A percentile compares a stretch with the other conserved stretches of the same genome.
phyloP scores from a whole-genome alignment of 768 basidiomycete species.

The Leccinellum albellum region DNA sequence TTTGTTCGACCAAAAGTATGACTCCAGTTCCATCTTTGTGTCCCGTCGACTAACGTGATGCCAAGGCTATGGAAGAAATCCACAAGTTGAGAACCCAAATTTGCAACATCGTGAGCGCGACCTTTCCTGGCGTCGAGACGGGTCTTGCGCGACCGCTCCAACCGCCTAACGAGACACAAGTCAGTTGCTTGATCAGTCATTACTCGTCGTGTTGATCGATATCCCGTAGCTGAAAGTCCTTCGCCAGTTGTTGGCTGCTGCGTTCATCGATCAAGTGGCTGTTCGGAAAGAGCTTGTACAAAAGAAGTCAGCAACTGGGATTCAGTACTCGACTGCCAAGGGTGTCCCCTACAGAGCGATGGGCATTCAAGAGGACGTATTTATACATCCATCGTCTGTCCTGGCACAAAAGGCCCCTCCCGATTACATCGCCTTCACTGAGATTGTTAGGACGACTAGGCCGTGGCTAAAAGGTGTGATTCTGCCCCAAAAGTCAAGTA shows the following conservation, averaged over 20 bases:
- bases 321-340: constrained; percentile 69
- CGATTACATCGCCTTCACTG: constrained; percentile 81
- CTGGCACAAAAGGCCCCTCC: constrained; percentile 68
- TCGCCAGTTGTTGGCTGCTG: constrained; percentile 81
- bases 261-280: constrained; percentile 94
- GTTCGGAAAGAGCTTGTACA: constrained; percentile 80
- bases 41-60: not conserved
- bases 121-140: constrained; percentile 62
- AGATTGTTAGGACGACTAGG: constrained; percentile 71
- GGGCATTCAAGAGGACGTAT: constrained; percentile 82
- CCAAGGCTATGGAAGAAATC: constrained; percentile 96
- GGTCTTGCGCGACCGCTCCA: constrained; percentile 60
- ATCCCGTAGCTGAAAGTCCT: constrained; percentile 79
- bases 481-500: not conserved
- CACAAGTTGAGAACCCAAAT: constrained; percentile 93
- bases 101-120: constrained; percentile 74
- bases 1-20: constrained; percentile 86
- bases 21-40: not conserved
- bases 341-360: constrained; percentile 82
- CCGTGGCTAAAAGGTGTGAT: constrained; percentile 76
- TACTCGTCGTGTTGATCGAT: constrained; percentile 1
- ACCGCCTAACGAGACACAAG: constrained; percentile 80
- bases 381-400: constrained; percentile 87
- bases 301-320: constrained; percentile 52
- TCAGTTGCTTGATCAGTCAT: constrained; percentile 25